These are phyloP conservation scores for Verticillium dahliae DNA, from an alignment of 2,329 filamentous ascomycete genomes.

Conservation along the genomic window DNA sequence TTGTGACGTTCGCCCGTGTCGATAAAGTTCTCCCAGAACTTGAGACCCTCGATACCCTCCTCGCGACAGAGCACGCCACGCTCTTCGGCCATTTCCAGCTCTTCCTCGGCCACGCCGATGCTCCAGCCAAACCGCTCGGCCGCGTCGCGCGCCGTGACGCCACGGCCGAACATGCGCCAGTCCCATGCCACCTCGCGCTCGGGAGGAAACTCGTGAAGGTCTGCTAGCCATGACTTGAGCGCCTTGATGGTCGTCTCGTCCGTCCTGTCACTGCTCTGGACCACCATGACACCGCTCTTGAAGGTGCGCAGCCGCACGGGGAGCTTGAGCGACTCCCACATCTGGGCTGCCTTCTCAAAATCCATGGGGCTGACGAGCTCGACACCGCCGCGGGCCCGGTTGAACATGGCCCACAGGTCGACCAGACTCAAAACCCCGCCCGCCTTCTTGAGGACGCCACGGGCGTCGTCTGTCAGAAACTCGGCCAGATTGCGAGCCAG, in stretches of 20 bases:
- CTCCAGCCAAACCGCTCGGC: constrained; percentile 95
- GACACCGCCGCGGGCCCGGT: constrained; percentile 84
- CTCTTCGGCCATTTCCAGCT: constrained; percentile 96
- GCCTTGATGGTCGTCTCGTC: constrained; percentile 83
- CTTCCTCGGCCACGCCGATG: constrained; percentile 89
- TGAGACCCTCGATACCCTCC: constrained; percentile 81
- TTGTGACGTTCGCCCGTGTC: constrained; percentile 32
- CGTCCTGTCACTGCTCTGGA: constrained; percentile 80
- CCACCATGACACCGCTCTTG: constrained; percentile 89
- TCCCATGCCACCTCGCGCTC: constrained; percentile 66
- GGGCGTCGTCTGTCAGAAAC: constrained; percentile 78
- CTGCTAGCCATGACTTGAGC: constrained; percentile 69
- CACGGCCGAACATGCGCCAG: constrained; percentile 70
- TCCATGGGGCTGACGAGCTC: constrained; percentile 89
- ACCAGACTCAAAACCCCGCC: constrained; percentile 87
- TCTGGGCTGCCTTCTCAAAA: constrained; percentile 79
- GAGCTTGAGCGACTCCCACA: constrained; percentile 83
- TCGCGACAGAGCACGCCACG: constrained; percentile 81
- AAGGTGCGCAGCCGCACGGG: constrained; percentile 84
- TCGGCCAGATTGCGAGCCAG: constrained; percentile 79
- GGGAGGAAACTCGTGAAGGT: constrained; percentile 61
- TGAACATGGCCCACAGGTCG: constrained; percentile 92
- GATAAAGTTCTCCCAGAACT: constrained; percentile 85
- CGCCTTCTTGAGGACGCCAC: constrained; percentile 69
- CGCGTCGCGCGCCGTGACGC: constrained; percentile 82